phyloP scores from a whole-genome alignment of 192 early-diverging fungal genomes.

The Coemansia asiatica region DNA sequence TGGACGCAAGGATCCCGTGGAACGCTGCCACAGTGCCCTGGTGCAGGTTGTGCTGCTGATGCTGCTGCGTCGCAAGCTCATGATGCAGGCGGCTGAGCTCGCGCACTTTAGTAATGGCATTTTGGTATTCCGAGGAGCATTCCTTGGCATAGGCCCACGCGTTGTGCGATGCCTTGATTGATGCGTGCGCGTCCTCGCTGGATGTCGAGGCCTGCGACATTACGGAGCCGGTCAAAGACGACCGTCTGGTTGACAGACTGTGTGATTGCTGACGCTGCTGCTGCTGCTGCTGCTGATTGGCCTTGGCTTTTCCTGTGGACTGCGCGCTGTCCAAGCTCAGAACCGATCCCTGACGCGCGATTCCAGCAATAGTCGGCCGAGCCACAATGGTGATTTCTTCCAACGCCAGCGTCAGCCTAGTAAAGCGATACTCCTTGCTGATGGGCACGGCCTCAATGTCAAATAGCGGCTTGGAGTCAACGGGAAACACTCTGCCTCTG shows the following conservation, averaged over 20 bases:
- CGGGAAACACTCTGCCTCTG: conserved; percentile 26
- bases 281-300: background rate
- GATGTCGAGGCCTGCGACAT: conserved; percentile 22
- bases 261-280: background rate
- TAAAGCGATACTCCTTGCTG: conserved; percentile 21
- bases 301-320: background rate
- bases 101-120: conserved; percentile 34
- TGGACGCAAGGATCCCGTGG: conserved; percentile 19
- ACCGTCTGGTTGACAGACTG: background rate
- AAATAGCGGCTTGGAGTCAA: conserved; percentile 15
- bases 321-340: background rate
- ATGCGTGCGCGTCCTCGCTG: conserved; percentile 32
- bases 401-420: conserved; percentile 14
- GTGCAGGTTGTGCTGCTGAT: conserved; percentile 4
- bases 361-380: conserved; percentile 17
- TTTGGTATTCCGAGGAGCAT: conserved; percentile 25
- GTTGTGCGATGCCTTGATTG: conserved; percentile 16
- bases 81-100: conserved; percentile 12
- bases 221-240: conserved; percentile 4
- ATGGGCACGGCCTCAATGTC: conserved; percentile 37
- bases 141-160: conserved; percentile 30
- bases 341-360: background rate
- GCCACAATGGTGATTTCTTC: conserved; percentile 51
- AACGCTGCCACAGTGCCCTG: background rate
- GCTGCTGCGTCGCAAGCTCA: background rate